These are phyloP conservation scores for Colletotrichum sp. DNA, from an alignment of 2,329 filamentous ascomycete species.

Conservation along the genomic window DNA sequence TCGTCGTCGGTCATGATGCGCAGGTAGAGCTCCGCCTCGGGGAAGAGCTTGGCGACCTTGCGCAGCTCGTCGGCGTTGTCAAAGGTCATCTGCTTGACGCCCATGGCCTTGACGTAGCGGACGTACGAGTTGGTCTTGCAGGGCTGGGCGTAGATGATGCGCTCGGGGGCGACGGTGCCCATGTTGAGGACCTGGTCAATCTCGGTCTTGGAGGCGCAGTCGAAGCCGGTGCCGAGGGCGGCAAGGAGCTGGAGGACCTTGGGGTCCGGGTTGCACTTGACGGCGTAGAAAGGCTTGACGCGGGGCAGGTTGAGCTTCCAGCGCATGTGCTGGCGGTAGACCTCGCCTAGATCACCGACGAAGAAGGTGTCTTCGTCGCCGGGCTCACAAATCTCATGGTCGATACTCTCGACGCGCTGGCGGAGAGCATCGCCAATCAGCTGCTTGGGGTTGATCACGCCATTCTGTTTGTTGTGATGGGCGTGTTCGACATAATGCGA, in stretches of 20 bases:
- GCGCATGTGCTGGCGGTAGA: constrained; percentile 97
- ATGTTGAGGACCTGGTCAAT: constrained; percentile 89
- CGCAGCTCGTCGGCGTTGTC: constrained; percentile 98
- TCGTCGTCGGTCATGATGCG: constrained; percentile 97
- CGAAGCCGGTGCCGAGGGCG: constrained; percentile 90
- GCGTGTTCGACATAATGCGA: constrained; percentile 41
- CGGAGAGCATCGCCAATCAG: constrained; percentile 88
- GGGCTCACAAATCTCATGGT: constrained; percentile 85
- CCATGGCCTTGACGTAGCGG: constrained; percentile 82
- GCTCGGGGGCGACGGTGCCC: constrained; percentile 77
- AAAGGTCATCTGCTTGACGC: constrained; percentile 98
- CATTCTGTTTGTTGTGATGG: constrained; percentile 42
- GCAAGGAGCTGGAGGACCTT: constrained; percentile 88
- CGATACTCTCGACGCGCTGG: constrained; percentile 81
- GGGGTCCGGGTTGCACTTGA: constrained; percentile 98
- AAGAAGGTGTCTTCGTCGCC: constrained; percentile 99
- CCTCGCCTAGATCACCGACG: constrained; percentile 95
- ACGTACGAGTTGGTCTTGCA: constrained; percentile 99
- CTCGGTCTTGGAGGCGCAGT: constrained; percentile 97
- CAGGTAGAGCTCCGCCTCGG: constrained; percentile 87
- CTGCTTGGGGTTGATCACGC: constrained; percentile 66
- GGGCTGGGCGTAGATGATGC: constrained; percentile 98
- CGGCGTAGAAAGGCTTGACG: constrained; percentile 96
- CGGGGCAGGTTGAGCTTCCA: constrained; percentile 95
- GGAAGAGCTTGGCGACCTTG: constrained; percentile 94